Evolutionary conservation across 2,329 filamentous ascomycete genomes (phyloP).

Genomic region (Cladosporium halotolerans): DNA sequence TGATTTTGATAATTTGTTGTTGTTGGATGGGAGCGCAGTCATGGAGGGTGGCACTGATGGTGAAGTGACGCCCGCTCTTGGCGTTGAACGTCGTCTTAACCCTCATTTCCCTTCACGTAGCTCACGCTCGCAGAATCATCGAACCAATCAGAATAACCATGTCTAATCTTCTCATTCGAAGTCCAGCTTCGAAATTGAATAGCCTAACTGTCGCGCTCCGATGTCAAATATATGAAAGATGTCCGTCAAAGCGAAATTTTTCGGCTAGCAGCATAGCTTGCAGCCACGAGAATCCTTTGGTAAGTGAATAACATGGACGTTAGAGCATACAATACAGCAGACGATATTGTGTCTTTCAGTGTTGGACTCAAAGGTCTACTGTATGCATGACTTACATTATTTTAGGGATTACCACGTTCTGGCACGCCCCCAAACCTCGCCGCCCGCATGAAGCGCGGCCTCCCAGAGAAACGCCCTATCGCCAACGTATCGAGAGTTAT

Average conservation of each 20-base stretch:
- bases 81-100: neutral
- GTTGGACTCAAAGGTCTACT: neutral
- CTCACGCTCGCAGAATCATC: no score
- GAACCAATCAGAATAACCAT: neutral
- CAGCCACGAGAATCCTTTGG: conserved; percentile 24
- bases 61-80: neutral
- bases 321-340: no score
- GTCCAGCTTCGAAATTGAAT: neutral
- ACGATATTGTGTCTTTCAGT: no score
- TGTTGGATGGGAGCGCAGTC: no score
- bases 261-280: conserved; percentile 6
- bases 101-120: no score
- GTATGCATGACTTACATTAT: conserved; percentile 3
- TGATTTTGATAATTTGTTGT: no score
- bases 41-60: no score
- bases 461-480: conserved; percentile 76
- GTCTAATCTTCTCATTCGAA: neutral
- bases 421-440: conserved; percentile 60
- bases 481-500: conserved; percentile 83
- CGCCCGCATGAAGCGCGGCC: conserved; percentile 62
- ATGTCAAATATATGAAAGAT: conserved; percentile 1
- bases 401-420: conserved; percentile 74
- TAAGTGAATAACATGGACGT: conserved; percentile 7
- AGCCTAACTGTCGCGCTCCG: neutral
- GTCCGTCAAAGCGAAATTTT: conserved; percentile 1